Conservation (phyloP, 108 stramenopile species). For the Cyclostephanos invisitatus region DNA sequence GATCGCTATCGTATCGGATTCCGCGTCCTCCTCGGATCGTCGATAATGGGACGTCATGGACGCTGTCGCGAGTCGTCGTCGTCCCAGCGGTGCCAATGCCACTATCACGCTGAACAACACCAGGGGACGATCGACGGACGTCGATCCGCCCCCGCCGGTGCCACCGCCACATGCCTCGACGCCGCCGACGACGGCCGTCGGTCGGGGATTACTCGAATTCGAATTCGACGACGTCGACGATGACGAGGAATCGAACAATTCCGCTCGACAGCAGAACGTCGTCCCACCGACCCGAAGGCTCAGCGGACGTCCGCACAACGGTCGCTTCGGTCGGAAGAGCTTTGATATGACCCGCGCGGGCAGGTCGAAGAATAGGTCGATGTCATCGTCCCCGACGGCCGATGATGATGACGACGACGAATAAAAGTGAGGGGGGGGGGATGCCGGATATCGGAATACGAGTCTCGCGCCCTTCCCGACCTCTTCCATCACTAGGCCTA, state of each 20-base stretch:
- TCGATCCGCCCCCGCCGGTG: too few species aligned
- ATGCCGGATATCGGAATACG: conserved; percentile 80
- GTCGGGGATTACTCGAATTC: conserved; percentile 30
- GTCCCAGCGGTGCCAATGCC: conserved; percentile 54
- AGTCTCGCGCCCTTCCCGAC: conserved; percentile 65
- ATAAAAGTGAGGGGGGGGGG: conserved; percentile 44
- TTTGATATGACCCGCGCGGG: conserved; percentile 77
- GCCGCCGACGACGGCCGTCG: conserved; percentile 9
- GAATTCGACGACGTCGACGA: too few species aligned
- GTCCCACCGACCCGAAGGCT: conserved; percentile 78
- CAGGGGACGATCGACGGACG: conserved; percentile 28
- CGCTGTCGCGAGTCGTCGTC: background rate
- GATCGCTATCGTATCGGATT: conserved; percentile 57
- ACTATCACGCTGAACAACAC: conserved; percentile 79
- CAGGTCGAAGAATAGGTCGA: conserved; percentile 81
- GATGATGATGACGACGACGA: background rate
- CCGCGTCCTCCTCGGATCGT: conserved; percentile 22
- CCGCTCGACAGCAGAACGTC: conserved; percentile 83
- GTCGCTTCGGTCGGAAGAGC: conserved; percentile 78
- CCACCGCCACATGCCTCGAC: too few species aligned
- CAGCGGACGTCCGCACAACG: conserved; percentile 81
- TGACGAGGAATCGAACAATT: conserved; percentile 49
- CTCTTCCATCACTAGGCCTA: conserved; percentile 80
- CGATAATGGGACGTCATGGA: conserved; percentile 1
- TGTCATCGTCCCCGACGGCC: conserved; percentile 2